A percentile compares a stretch with the other conserved stretches of the same genome.
phyloP scores from a whole-genome alignment of 2,329 filamentous ascomycete species.

The Aureobasidium vineae region DNA sequence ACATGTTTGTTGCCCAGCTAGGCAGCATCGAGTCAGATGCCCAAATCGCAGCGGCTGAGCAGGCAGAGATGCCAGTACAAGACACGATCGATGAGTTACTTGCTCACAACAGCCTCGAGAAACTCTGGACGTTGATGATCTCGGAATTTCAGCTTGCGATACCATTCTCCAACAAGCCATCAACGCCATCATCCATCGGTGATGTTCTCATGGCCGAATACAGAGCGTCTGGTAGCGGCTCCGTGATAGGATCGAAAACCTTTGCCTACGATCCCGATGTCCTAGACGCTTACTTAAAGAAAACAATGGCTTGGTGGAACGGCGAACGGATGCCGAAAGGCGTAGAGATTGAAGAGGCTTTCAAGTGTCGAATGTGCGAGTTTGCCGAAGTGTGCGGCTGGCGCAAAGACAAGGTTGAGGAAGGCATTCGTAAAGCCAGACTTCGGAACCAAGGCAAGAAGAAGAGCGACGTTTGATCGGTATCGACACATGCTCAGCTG shows the following conservation, averaged over 20 bases:
- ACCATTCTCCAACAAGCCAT: slow-evolving; percentile 49
- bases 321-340: slow-evolving; percentile 70
- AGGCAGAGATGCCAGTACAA: slow-evolving; percentile 29
- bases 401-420: slow-evolving; percentile 67
- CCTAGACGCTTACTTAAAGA: slow-evolving; percentile 64
- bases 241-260: slow-evolving; percentile 57
- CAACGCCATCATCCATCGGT: slow-evolving; percentile 51
- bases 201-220: slow-evolving; percentile 59
- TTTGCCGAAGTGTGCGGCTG: slow-evolving; percentile 77
- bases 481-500: neutral
- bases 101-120: slow-evolving; percentile 58
- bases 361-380: slow-evolving; percentile 82
- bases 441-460: slow-evolving; percentile 22
- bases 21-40: slow-evolving; percentile 61
- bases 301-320: slow-evolving; percentile 84
- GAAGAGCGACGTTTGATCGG: slow-evolving; percentile 28
- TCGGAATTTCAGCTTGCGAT: slow-evolving; percentile 53
- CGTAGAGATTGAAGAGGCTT: slow-evolving; percentile 79
- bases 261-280: slow-evolving; percentile 65
- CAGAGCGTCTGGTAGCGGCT: slow-evolving; percentile 48
- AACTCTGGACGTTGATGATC: slow-evolving; percentile 64
- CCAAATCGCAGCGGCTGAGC: slow-evolving; percentile 42
- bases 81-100: slow-evolving; percentile 54
- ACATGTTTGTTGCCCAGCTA: slow-evolving; percentile 74
- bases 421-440: slow-evolving; percentile 44